Percentiles rank a stretch among this genome's conserved stretches.
phyloP scores from a whole-genome alignment of 148 eudicot species.

The Diospyros lotus region DNA sequence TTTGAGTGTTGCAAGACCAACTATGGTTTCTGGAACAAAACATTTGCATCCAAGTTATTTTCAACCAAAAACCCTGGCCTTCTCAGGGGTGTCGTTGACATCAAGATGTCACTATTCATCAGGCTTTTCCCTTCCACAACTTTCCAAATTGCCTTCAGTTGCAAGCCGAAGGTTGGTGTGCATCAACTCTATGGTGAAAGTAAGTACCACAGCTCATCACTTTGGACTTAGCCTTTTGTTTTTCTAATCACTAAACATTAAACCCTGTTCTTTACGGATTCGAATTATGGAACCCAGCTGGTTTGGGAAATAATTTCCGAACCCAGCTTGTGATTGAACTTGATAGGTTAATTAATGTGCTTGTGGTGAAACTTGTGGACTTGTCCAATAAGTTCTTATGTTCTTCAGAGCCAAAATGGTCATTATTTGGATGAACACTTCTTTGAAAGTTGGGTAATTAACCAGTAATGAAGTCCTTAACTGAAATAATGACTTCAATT shows the following conservation, averaged over 20 bases:
- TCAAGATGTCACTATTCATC: constrained; percentile 13
- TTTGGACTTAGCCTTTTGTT: neutral
- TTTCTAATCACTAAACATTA: neutral
- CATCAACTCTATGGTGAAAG: constrained; percentile 22
- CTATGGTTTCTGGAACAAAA: constrained; percentile 6
- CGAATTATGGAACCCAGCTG: neutral
- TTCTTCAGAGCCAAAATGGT: too few relatives aligned
- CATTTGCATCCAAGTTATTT: constrained; percentile 3
- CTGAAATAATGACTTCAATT: too few relatives aligned
- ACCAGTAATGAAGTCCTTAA: too few relatives aligned
- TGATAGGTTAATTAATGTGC: too few relatives aligned
- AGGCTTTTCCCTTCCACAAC: neutral
- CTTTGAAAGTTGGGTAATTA: too few relatives aligned
- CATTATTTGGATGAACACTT: too few relatives aligned
- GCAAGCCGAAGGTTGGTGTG: constrained; percentile 20
- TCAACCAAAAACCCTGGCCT: constrained; percentile 7
- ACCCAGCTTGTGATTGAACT: too few relatives aligned
- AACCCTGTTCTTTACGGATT: neutral
- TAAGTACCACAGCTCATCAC: constrained; percentile 8
- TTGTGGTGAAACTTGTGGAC: too few relatives aligned
- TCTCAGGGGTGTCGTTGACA: constrained; percentile 1
- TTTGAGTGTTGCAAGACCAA: constrained; percentile 10
- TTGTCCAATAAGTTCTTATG: too few relatives aligned
- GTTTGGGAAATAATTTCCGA: too few relatives aligned
- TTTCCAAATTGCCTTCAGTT: constrained; percentile 17